Conservation (phyloP, 2,329 filamentous ascomycete species). For the Diaporthe citriasiana region DNA sequence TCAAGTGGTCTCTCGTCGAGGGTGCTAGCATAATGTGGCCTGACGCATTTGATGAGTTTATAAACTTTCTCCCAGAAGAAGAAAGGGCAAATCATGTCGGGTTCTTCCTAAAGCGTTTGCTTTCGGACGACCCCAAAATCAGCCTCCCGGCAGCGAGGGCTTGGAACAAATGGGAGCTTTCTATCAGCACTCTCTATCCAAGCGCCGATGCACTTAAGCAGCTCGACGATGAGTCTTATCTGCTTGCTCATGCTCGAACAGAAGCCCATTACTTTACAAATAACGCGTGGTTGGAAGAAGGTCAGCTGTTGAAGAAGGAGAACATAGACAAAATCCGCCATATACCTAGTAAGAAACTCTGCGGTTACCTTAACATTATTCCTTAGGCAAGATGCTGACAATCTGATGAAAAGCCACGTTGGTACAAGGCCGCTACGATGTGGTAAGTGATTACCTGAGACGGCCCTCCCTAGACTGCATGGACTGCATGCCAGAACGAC, state of each 20-base stretch:
- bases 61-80: slow-evolving; percentile 1
- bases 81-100: neutral
- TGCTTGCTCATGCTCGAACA: slow-evolving; percentile 20
- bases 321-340: slow-evolving; percentile 21
- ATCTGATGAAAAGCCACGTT: neutral
- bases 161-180: slow-evolving; percentile 31
- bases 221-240: slow-evolving; percentile 23
- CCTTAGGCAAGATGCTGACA: neutral
- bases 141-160: slow-evolving; percentile 23
- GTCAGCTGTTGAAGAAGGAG: slow-evolving; percentile 10
- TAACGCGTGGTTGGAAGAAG: slow-evolving; percentile 5
- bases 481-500: too few species aligned
- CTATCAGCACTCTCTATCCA: slow-evolving; percentile 13
- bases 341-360: neutral
- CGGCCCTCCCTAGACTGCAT: neutral
- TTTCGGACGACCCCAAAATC: slow-evolving; percentile 46
- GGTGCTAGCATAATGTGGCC: slow-evolving; percentile 41
- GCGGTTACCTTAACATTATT: fast-evolving
- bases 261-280: slow-evolving; percentile 20
- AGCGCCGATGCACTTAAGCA: neutral
- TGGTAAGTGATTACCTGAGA: neutral
- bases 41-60: slow-evolving; percentile 3
- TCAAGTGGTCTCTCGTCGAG: slow-evolving; percentile 50
- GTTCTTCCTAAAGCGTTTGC: slow-evolving; percentile 48
- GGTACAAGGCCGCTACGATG: slow-evolving; percentile 18